A percentile compares a stretch with the other conserved stretches of the same genome.
phyloP scores from a whole-genome alignment of 2,329 filamentous ascomycete genomes.

The Pestalotiopsis sp. region DNA sequence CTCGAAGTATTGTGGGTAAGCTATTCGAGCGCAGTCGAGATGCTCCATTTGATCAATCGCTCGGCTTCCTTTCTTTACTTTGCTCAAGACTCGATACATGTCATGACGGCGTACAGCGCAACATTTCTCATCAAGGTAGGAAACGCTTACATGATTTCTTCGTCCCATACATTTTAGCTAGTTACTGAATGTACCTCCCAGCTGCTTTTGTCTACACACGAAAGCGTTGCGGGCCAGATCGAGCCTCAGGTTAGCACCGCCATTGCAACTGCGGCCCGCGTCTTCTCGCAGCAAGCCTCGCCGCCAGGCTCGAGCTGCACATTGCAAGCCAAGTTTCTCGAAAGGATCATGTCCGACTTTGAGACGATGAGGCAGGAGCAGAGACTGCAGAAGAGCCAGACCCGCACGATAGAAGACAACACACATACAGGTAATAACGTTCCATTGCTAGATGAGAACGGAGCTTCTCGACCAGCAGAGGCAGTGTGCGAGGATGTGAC shows the following conservation, averaged over 20 bases:
- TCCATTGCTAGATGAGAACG: neutral
- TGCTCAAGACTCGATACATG: slow-evolving; percentile 43
- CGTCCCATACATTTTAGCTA: too few species aligned
- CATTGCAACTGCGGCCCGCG: neutral
- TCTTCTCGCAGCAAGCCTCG: slow-evolving; percentile 2
- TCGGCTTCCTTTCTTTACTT: slow-evolving; percentile 38
- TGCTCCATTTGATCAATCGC: slow-evolving; percentile 34
- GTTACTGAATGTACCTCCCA: neutral
- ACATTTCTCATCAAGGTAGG: slow-evolving; percentile 40
- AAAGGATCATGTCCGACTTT: slow-evolving; percentile 2
- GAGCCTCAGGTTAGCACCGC: neutral
- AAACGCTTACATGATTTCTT: neutral
- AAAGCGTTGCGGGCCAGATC: neutral
- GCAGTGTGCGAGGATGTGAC: neutral
- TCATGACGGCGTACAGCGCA: slow-evolving; percentile 44
- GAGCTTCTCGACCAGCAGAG: too few species aligned
- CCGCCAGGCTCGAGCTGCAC: slow-evolving; percentile 4
- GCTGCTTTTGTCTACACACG: slow-evolving; percentile 6
- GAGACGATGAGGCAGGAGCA: neutral
- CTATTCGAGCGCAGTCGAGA: slow-evolving; percentile 35
- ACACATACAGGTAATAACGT: neutral
- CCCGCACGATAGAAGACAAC: neutral
- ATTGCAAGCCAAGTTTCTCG: slow-evolving; percentile 8
- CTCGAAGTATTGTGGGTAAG: slow-evolving; percentile 35
- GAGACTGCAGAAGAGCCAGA: neutral